phyloP scores from a whole-genome alignment of 495 filamentous ascomycete species.

The Lasiosphaeria miniovina region DNA sequence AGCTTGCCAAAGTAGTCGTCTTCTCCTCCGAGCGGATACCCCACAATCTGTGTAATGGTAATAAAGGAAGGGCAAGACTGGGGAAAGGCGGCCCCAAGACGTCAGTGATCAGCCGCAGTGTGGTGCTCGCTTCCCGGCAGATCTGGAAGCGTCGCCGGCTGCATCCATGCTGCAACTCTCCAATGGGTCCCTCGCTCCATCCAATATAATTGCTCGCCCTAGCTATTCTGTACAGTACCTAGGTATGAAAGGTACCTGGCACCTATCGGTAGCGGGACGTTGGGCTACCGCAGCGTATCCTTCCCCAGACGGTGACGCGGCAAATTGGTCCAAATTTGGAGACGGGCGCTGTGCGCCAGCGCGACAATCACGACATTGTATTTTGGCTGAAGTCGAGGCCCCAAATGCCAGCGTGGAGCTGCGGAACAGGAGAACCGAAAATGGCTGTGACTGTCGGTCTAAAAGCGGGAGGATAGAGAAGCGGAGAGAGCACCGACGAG shows the following conservation, averaged over 20 bases:
- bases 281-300: slow-evolving; percentile 19
- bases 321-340: slow-evolving; percentile 27
- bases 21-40: background rate
- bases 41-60: background rate
- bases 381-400: slow-evolving; percentile 31
- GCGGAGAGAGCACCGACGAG: background rate
- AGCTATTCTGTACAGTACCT: too few relatives aligned
- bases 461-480: background rate
- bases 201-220: too few relatives aligned
- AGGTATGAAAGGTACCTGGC: too few relatives aligned
- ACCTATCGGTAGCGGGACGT: slow-evolving; percentile 1
- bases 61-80: slow-evolving; percentile 1
- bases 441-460: background rate
- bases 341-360: background rate
- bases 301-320: slow-evolving; percentile 22
- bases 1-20: background rate
- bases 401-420: slow-evolving; percentile 22
- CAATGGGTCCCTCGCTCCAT: too few relatives aligned
- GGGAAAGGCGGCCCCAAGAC: background rate
- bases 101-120: slow-evolving; percentile 27
- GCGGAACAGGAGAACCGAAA: slow-evolving; percentile 17
- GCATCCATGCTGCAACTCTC: too few relatives aligned
- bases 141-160: slow-evolving; percentile 16
- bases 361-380: slow-evolving; percentile 19
- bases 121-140: slow-evolving; percentile 31